phyloP scores from a whole-genome alignment of 306 rosid species.

The Vigna trinervia region DNA sequence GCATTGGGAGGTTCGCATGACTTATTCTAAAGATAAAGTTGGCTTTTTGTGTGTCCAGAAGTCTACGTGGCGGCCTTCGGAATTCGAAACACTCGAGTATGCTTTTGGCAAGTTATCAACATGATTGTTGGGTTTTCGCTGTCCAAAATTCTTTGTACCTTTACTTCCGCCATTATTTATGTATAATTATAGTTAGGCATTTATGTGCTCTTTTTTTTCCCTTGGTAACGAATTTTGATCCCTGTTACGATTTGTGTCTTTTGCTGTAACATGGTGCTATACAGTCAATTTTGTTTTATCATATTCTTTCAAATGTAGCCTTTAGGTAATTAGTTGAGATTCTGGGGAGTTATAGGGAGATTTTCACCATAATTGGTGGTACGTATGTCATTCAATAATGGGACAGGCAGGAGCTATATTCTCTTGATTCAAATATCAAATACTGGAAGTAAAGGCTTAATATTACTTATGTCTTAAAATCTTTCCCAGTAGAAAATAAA shows the following conservation, averaged over 20 bases:
- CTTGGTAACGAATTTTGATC: conserved; percentile 50
- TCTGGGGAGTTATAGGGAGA: conserved; percentile 25
- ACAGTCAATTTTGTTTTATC: conserved; percentile 35
- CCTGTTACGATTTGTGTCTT: conserved; percentile 42
- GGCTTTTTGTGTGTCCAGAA: conserved; percentile 86
- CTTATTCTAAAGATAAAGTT: conserved; percentile 73
- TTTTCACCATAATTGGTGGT: conserved; percentile 18
- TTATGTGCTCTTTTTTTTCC: conserved; percentile 18
- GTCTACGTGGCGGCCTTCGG: conserved; percentile 87
- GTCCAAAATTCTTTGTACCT: conserved; percentile 53
- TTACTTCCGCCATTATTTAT: conserved; percentile 50
- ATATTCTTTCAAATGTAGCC: conserved; percentile 53
- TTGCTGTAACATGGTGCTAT: conserved; percentile 46
- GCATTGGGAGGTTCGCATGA: conserved; percentile 94
- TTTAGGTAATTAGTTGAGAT: conserved; percentile 43
- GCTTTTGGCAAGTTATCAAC: conserved; percentile 53
- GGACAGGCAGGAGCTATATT: neutral
- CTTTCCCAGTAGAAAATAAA: no score
- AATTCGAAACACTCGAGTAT: conserved; percentile 66
- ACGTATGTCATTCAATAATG: conserved; percentile 35
- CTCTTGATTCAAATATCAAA: no score
- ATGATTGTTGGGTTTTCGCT: conserved; percentile 46
- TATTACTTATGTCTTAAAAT: no score
- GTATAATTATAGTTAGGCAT: conserved; percentile 60
- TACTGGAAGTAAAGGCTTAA: no score